These are phyloP conservation scores for Excoecaria agallocha DNA, from an alignment of 345 rosid species.

Conservation along the genomic window DNA sequence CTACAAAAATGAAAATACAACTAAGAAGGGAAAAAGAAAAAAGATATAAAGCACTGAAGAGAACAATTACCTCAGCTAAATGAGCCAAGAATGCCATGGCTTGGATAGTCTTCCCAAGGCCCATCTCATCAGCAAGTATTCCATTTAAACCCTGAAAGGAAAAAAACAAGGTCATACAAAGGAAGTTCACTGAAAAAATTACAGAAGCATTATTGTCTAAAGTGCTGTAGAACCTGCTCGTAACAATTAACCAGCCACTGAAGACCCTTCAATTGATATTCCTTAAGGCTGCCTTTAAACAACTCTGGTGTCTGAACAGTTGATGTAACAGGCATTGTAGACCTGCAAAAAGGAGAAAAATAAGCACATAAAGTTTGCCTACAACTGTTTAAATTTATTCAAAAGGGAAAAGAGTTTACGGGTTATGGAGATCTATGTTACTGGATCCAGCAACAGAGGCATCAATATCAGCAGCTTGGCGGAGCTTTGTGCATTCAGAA, in stretches of 20 bases:
- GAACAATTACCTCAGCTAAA: slow-evolving; percentile 83
- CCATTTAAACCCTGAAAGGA: slow-evolving; percentile 90
- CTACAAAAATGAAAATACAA: slow-evolving; percentile 12
- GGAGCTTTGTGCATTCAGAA: slow-evolving; percentile 73
- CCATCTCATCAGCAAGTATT: slow-evolving; percentile 99
- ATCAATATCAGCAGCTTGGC: slow-evolving; percentile 66
- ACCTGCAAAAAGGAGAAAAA: slow-evolving; percentile 48
- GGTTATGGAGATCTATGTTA: slow-evolving; percentile 90
- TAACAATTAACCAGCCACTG: slow-evolving; percentile 99
- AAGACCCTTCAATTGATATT: slow-evolving; percentile 97
- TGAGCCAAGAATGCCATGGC: slow-evolving; percentile 99
- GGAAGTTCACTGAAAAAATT: background rate
- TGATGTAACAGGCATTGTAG: slow-evolving; percentile 98
- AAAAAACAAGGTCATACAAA: slow-evolving; percentile 15
- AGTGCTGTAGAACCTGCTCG: slow-evolving; percentile 69
- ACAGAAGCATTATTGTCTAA: background rate
- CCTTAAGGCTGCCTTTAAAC: slow-evolving; percentile 94
- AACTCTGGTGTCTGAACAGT: slow-evolving; percentile 94
- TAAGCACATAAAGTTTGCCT: background rate
- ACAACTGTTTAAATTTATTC: background rate
- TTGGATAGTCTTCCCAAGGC: slow-evolving; percentile 99
- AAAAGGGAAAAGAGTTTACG: slow-evolving; percentile 51
- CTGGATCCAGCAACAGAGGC: slow-evolving; percentile 75
- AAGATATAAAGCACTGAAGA: slow-evolving; percentile 9
- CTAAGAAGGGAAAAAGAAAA: background rate